These are phyloP conservation scores for Petasospora fabianii DNA, from an alignment of 1,139 yeast species.

Conservation along the genomic window DNA sequence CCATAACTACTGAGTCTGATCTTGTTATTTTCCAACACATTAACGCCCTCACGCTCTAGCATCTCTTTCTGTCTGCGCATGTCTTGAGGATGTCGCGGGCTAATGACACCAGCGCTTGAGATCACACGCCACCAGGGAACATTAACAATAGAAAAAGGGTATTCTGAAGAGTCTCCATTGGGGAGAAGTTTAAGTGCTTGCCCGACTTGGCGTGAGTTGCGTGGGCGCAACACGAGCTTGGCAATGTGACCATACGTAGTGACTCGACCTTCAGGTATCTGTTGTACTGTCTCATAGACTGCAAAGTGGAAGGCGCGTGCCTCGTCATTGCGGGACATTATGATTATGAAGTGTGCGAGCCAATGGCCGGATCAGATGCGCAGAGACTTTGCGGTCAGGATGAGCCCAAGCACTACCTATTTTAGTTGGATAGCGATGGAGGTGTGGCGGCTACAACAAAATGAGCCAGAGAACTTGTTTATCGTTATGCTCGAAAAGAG, in stretches of 20 bases:
- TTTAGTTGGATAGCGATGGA: constrained; percentile 1
- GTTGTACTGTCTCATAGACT: constrained; percentile 51
- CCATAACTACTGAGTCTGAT: constrained; percentile 48
- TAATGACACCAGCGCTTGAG: constrained; percentile 56
- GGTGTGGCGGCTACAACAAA: neutral
- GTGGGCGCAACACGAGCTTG: constrained; percentile 55
- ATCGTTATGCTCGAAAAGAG: neutral
- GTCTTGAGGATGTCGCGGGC: constrained; percentile 44
- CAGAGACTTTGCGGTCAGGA: neutral
- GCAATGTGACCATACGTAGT: constrained; percentile 76
- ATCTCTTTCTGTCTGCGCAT: constrained; percentile 48
- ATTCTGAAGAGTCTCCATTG: constrained; percentile 10
- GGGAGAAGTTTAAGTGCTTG: constrained; percentile 56
- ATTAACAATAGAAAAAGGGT: constrained; percentile 29
- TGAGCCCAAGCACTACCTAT: constrained; percentile 6
- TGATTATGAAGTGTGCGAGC: no score
- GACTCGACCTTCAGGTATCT: constrained; percentile 63
- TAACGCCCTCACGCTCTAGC: constrained; percentile 48
- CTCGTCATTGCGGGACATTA: constrained; percentile 37
- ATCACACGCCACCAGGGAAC: constrained; percentile 86
- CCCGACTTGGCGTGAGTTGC: constrained; percentile 72
- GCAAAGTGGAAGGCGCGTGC: constrained; percentile 56
- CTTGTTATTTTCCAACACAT: constrained; percentile 36
- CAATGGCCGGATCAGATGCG: neutral
- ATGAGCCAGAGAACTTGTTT: neutral